Evolutionary conservation across 75 land plant genomes (phyloP).

Genomic region (Gnetum montanum): DNA sequence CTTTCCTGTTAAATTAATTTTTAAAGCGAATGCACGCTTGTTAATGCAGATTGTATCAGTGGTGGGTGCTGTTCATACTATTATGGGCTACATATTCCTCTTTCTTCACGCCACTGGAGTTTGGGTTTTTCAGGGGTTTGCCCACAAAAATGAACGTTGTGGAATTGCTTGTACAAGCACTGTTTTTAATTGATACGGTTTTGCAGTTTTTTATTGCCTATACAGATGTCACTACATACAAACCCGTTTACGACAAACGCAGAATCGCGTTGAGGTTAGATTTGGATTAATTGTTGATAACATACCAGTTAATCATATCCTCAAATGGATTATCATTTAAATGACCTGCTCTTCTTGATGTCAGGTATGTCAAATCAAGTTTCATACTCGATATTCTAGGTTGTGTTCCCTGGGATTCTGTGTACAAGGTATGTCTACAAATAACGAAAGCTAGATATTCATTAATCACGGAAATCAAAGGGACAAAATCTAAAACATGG

Average conservation of each 20-base stretch:
- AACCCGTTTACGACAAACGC: constrained; percentile 17
- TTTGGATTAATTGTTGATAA: not conserved
- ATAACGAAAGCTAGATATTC: too few species aligned
- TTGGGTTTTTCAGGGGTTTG: constrained; percentile 41
- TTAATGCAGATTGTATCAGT: constrained; percentile 20
- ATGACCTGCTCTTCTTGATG: not conserved
- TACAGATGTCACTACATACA: constrained; percentile 27
- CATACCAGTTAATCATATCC: not conserved
- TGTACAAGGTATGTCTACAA: constrained; percentile 26
- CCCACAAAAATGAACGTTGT: constrained; percentile 14
- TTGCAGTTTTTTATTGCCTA: constrained; percentile 38
- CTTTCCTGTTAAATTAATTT: too few species aligned
- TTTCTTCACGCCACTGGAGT: constrained; percentile 47
- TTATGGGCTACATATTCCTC: constrained; percentile 37
- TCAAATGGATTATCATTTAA: not conserved
- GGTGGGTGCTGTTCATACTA: constrained; percentile 29
- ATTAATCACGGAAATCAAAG: too few species aligned
- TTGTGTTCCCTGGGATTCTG: constrained; percentile 42
- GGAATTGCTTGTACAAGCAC: constrained; percentile 19
- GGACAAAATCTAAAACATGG: too few species aligned
- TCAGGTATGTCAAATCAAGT: constrained; percentile 30
- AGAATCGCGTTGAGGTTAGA: constrained; percentile 31
- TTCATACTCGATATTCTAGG: constrained; percentile 24
- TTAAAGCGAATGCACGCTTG: not conserved
- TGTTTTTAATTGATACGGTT: constrained; percentile 31